Percentiles rank a stretch among this genome's conserved stretches.
Evolutionary conservation across 805 yeast genomes (phyloP).

Genomic region (Starmerella sp.): DNA sequence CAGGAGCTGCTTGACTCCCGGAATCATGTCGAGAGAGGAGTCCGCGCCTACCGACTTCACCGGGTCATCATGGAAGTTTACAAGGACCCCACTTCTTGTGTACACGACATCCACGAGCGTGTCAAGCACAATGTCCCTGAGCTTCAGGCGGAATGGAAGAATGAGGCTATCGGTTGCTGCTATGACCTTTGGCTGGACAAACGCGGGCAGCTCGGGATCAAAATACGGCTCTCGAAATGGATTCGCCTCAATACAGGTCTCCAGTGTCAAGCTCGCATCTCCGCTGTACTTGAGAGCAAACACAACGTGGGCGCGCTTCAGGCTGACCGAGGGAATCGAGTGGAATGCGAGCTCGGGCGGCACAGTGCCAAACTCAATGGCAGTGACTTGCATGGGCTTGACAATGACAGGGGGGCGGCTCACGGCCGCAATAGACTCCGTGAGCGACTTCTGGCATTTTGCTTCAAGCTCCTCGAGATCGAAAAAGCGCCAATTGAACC

Average conservation of each 20-base stretch:
- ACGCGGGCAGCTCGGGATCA: slow-evolving; percentile 30
- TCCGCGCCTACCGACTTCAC: slow-evolving; percentile 23
- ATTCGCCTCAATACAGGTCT: slow-evolving; percentile 68
- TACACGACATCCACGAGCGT: slow-evolving; percentile 27
- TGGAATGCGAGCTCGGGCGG: slow-evolving; percentile 66
- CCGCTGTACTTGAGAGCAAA: slow-evolving; percentile 66
- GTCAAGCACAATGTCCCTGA: slow-evolving; percentile 23
- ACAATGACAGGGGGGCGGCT: slow-evolving; percentile 27
- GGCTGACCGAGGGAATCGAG: slow-evolving; percentile 44
- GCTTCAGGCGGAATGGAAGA: slow-evolving; percentile 25
- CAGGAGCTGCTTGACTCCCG: slow-evolving; percentile 25
- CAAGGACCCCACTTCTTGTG: slow-evolving; percentile 26
- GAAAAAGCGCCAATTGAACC: slow-evolving; percentile 67
- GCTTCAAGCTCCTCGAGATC: slow-evolving; percentile 51
- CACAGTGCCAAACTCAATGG: slow-evolving; percentile 58
- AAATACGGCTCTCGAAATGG: slow-evolving; percentile 34
- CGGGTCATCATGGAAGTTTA: slow-evolving; percentile 27
- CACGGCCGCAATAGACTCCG: slow-evolving; percentile 27
- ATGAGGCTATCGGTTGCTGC: slow-evolving; percentile 23
- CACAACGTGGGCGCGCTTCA: slow-evolving; percentile 44
- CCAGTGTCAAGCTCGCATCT: slow-evolving; percentile 57
- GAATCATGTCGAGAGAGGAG: slow-evolving; percentile 27
- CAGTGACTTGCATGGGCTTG: slow-evolving; percentile 47
- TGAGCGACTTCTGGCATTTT: slow-evolving; percentile 39
- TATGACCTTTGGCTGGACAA: slow-evolving; percentile 23